Conservation (phyloP, 257 asterid genomes). For the Apocynum venetum region DNA sequence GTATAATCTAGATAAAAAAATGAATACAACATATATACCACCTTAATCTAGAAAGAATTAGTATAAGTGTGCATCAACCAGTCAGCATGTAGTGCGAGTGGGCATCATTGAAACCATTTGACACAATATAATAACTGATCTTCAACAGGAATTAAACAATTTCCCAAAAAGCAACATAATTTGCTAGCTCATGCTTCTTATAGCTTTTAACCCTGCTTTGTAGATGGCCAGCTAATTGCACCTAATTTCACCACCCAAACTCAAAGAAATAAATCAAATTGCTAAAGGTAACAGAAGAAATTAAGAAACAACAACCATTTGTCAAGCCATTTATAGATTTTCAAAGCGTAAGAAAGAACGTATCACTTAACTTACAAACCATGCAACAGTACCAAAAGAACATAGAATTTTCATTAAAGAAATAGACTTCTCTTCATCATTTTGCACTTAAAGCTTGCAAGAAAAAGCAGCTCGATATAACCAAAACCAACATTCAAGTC, state of each 20-base stretch:
- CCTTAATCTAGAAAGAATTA: neutral
- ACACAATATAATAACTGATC: neutral
- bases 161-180: neutral
- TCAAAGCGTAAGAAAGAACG: neutral
- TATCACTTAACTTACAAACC: neutral
- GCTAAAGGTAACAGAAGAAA: neutral
- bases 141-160: neutral
- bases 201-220: neutral
- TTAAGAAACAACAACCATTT: neutral
- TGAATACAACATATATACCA: neutral
- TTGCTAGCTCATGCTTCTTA: neutral
- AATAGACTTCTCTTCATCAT: neutral
- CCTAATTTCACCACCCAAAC: neutral
- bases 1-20: neutral
- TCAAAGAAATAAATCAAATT: neutral
- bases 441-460: neutral
- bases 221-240: neutral
- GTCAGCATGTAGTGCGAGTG: neutral
- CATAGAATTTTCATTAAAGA: neutral
- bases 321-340: neutral
- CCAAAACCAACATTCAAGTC: neutral
- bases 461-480: neutral
- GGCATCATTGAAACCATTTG: neutral
- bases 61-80: neutral
- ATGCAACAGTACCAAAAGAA: neutral